Evolutionary conservation across 2,329 filamentous ascomycete species (phyloP).

Genomic region (Colletotrichum trifolii): DNA sequence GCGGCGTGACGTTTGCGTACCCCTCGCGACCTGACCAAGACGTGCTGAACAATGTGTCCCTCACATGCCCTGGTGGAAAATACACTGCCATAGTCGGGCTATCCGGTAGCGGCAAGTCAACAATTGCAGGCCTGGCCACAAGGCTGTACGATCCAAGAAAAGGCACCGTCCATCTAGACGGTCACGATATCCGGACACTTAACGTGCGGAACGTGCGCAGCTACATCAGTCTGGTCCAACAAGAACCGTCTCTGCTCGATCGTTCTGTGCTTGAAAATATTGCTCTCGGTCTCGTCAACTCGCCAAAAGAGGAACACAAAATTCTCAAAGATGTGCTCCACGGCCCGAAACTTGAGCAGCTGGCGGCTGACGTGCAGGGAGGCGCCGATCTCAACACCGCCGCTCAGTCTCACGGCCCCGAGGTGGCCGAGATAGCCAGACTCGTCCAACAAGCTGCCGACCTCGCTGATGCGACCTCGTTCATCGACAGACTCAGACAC

Average conservation of each 20-base stretch:
- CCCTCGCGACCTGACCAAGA: conserved; percentile 53
- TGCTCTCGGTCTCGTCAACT: conserved; percentile 60
- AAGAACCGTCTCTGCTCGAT: conserved; percentile 57
- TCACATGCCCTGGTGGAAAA: conserved; percentile 60
- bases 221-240: conserved; percentile 57
- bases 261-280: conserved; percentile 63
- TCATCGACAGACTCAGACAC: conserved; percentile 64
- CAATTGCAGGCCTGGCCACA: conserved; percentile 64
- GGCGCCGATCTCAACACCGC: conserved; percentile 60
- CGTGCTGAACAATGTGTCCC: conserved; percentile 56
- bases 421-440: conserved; percentile 61
- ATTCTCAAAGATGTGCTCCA: conserved; percentile 59
- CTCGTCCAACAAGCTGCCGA: conserved; percentile 62
- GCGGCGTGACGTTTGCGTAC: conserved; percentile 58
- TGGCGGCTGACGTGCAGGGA: conserved; percentile 62
- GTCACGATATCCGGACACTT: conserved; percentile 57
- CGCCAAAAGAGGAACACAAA: conserved; percentile 51
- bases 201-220: conserved; percentile 58
- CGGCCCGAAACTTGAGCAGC: conserved; percentile 57
- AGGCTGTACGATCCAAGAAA: conserved; percentile 67
- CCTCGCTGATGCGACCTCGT: conserved; percentile 68
- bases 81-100: conserved; percentile 68
- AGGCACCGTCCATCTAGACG: conserved; percentile 60
- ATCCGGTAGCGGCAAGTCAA: conserved; percentile 69
- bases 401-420: conserved; percentile 54